Evolutionary conservation across 371 early-diverging fungal species (phyloP).

Genomic region (Rhizomucor pusillus): DNA sequence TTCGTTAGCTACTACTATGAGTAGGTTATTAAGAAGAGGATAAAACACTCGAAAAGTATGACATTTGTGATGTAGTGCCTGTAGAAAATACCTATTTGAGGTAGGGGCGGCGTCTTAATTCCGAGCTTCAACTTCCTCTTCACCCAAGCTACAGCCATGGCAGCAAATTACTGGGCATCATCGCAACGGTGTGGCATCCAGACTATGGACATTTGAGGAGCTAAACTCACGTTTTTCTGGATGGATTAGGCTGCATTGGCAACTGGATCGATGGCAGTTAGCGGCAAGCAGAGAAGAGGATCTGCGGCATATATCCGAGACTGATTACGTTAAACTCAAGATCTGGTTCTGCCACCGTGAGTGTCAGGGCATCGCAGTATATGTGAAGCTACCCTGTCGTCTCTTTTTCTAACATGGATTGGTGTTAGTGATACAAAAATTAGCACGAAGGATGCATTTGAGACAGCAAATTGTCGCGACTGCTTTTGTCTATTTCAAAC

Average conservation of each 20-base stretch:
- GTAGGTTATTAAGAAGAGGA: too few relatives aligned
- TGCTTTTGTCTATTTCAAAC: conserved; percentile 83
- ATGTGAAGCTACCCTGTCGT: background rate
- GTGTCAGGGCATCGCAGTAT: conserved; percentile 1
- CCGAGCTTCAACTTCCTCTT: background rate
- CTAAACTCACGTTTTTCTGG: background rate
- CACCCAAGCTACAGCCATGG: conserved; percentile 39
- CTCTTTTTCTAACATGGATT: background rate
- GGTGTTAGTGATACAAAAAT: conserved; percentile 68
- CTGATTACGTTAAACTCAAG: conserved; percentile 61
- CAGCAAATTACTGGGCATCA: conserved; percentile 77
- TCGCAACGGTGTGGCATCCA: conserved; percentile 56
- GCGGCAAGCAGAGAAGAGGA: conserved; percentile 57
- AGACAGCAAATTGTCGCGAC: conserved; percentile 86
- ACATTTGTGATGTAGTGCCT: too few relatives aligned
- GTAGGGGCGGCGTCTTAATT: too few relatives aligned
- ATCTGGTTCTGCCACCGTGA: conserved; percentile 69
- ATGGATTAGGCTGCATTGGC: conserved; percentile 60
- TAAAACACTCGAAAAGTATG: too few relatives aligned
- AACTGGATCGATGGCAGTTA: conserved; percentile 56
- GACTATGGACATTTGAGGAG: background rate
- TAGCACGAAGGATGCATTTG: conserved; percentile 72
- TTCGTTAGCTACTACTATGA: too few relatives aligned
- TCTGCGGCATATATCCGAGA: conserved; percentile 51
- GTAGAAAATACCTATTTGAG: too few relatives aligned